Evolutionary conservation across 768 basidiomycete genomes (phyloP), one percentile per base, ranked within the genome.

Genomic region (Hydnum rufescens): DNA sequence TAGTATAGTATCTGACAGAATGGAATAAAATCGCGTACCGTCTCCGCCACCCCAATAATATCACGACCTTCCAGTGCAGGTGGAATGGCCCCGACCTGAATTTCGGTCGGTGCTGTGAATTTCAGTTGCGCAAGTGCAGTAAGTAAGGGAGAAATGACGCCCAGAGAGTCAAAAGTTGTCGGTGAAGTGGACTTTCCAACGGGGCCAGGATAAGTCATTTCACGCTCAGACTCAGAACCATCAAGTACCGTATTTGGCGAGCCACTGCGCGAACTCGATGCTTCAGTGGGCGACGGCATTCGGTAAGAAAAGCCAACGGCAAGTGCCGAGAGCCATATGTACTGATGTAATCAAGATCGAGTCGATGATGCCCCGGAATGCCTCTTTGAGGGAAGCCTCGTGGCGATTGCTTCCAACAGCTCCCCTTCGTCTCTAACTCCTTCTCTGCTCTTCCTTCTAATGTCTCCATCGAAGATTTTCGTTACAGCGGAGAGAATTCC

Each of bases 1-100:
- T 47, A 28, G 52, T 23, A 28, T 28, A n/a, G 43, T 53, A 16
- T 19, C 19, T 16, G 22, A n/a, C 18, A 29, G 25, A 47, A 36
- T 18, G 4, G 26, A 42, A 19, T 26, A n/a, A 5, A 32, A 2
- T 5, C 13, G 16, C 47, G 19, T 51, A 56, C 55, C 5, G 95
- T 99, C 58, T 87, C 80, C 30, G 95, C 95, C n/a, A 99, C 82
- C 19, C 95, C 95, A 54, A 99, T 97, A 58, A 99, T 86, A 68
- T 99, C 95, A 60, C 82, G 77, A 0, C 90, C 92, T 63, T 84
- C 72, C 4, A 99, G 67, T 19, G 92, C 93, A 67, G 78, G 76
- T 0, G 95, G 95, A 47, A 99, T 74, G 32, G 74, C 73, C 61
- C 88, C 77, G 2, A 70, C 67, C 65, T 99, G 95, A 59, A 99